Base-by-base conservation (phyloP, 371 early-diverging fungal species). In the Mucor ambiguus region DNA sequence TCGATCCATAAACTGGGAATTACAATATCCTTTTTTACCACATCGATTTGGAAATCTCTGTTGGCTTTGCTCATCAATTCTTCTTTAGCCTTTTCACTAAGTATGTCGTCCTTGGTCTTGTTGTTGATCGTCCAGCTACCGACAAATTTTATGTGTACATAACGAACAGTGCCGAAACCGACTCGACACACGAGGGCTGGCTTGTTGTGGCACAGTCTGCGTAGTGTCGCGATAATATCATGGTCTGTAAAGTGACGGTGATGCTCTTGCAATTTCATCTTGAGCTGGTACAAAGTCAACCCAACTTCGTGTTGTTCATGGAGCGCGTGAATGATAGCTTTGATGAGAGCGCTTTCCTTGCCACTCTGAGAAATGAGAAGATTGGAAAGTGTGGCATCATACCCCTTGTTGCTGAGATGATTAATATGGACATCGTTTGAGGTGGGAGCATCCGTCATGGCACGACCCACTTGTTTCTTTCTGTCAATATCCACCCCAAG, bases 1-100 rank as follows among this genome's bases (percentile, higher is more conserved):
- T 73, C 72, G 8, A 61, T 65, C 78, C 78, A 81, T 16, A 76
- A 28, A 1, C 63, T 69, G n/a, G 78, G 73, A 4, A 60, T 20
- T 26, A 74, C 58, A 18, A 67, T 18, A 22, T 52, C 46, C 41
- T 66, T 63, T n/a, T 64, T 54, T n/a, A 32, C 18, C 5, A 29
- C 6, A 28, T 37, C 29, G 6, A 5, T 58, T 4, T 49, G 9
- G 41, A n/a, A 20, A 33, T 41, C 6, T 24, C 29, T 24, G 28
- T 35, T 20, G 2, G 48, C 4, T 4, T 22, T 0, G 11, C 22
- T 48, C 22, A 48, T 48, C 22, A 48, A 7, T 0, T 7, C 32
- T 44, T 61, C 28, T n/a, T 28, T 24, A 16, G n/a, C 28, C 22
- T 35, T n/a, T 22, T 29, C 16, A 20, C 14, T 30, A 9, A 18